Base-by-base conservation (phyloP, 768 basidiomycete species). In the Termitomyces sp. region DNA sequence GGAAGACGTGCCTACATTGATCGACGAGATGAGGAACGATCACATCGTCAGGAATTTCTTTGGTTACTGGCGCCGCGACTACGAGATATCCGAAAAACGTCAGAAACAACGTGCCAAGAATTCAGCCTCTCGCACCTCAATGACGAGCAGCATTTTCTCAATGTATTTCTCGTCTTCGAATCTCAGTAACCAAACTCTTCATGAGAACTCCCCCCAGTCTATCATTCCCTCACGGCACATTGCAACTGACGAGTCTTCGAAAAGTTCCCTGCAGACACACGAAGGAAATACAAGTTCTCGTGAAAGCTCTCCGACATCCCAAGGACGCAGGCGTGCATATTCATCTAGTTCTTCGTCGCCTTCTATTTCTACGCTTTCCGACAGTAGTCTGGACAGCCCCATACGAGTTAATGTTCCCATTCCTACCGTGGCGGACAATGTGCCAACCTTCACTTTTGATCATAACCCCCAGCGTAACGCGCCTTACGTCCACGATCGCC, bases 31-130 rank as follows among this genome's bases (percentile, higher is more conserved):
- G 54, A 77, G 88, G 39, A 73, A 73, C 18, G 80, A 79, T 27
- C 76, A 74, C 34, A 67, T 77, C 29, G 79, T 90, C 50, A 82
- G 82, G 3, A 86, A 92, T 67, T 93, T 92, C 70, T 93, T 93
- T 65, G 87, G 82, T 14, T 79, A 81, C 61, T 92, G 91, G 91
- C 76, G 85, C 59, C 72, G 85, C 39, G 91, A 93, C 68, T 69
- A 80, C 58, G 89, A 92, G 53, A 72, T 82, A 36, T 76, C 75
- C 27, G 74, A 76, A 59, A 84, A 56, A 67, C 56, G 67, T 39
- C 65, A 68, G 57, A 84, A 53, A 68, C 57, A 67, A 39, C 65
- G 68, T 59, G 36, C 56, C 46, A 62, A 62, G 20, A 24, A 65
- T 26, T 62, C 61, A 44, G 68, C 64, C 49, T 63, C 72, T 20